phyloP scores from a whole-genome alignment of 306 rosid genomes.

The Myrica gale region DNA sequence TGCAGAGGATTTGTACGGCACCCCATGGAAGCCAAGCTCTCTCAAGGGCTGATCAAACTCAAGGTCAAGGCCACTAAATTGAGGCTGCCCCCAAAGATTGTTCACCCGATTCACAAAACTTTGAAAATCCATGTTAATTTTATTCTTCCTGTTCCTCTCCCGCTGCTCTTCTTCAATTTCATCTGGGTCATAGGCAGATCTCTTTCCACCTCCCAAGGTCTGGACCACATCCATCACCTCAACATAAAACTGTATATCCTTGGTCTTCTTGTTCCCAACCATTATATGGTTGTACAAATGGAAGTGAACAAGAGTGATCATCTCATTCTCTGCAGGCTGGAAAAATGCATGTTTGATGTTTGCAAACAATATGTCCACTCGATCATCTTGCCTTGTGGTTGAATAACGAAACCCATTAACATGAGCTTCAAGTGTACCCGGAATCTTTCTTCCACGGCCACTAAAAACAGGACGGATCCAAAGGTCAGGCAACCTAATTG shows the following conservation, averaged over 20 bases:
- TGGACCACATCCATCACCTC: slow-evolving; percentile 97
- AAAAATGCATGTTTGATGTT: slow-evolving; percentile 90
- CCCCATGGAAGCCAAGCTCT: slow-evolving; percentile 98
- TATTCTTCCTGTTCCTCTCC: slow-evolving; percentile 90
- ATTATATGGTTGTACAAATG: slow-evolving; percentile 92
- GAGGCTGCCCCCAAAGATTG: slow-evolving; percentile 95
- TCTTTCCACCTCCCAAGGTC: slow-evolving; percentile 78
- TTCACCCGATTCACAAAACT: slow-evolving; percentile 84
- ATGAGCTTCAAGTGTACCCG: slow-evolving; percentile 90
- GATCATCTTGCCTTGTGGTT: slow-evolving; percentile 83
- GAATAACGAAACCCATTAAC: slow-evolving; percentile 85
- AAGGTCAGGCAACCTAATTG: slow-evolving; percentile 72
- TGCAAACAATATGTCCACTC: slow-evolving; percentile 73
- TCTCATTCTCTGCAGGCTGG: slow-evolving; percentile 98
- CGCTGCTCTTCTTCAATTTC: slow-evolving; percentile 98
- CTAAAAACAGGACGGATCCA: slow-evolving; percentile 93
- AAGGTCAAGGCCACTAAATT: slow-evolving; percentile 70
- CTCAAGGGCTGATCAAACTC: slow-evolving; percentile 96
- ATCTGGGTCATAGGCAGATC: slow-evolving; percentile 93
- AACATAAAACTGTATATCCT: slow-evolving; percentile 84
- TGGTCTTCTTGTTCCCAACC: slow-evolving; percentile 96
- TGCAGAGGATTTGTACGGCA: slow-evolving; percentile 84
- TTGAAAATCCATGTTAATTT: slow-evolving; percentile 79
- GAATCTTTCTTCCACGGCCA: slow-evolving; percentile 92
- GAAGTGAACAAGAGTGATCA: slow-evolving; percentile 91